Conservation (phyloP, 2,329 filamentous ascomycete species). For the Fusarium hostae region DNA sequence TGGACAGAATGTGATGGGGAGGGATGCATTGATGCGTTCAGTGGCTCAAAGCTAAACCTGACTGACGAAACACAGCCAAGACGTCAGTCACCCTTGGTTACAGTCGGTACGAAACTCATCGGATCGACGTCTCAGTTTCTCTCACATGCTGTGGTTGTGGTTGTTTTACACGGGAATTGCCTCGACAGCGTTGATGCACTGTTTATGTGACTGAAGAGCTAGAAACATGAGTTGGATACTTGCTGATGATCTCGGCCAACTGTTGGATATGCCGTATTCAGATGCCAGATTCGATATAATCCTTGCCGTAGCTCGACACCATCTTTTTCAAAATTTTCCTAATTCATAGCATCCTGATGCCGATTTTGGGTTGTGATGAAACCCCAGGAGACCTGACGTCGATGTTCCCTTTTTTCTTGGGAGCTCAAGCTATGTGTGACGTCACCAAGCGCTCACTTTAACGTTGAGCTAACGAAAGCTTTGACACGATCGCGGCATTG, state of each 20-base stretch:
- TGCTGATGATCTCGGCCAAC: background rate
- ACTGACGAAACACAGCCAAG: constrained; percentile 33
- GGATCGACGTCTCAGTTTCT: constrained; percentile 22
- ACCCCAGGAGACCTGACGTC: constrained; percentile 26
- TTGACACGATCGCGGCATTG: constrained; percentile 35
- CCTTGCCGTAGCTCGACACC: constrained; percentile 24
- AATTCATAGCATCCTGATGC: constrained; percentile 28
- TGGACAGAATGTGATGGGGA: background rate
- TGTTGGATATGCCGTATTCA: background rate
- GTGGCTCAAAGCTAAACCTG: constrained; percentile 39
- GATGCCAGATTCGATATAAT: background rate
- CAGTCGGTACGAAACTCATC: constrained; percentile 4
- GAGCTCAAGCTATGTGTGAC: constrained; percentile 28
- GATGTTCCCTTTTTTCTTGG: constrained; percentile 12
- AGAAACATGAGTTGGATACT: background rate
- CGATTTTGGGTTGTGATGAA: constrained; percentile 18
- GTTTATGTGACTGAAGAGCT: background rate
- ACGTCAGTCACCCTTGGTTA: constrained; percentile 36
- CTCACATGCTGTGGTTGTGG: constrained; percentile 20
- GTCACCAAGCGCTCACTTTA: constrained; percentile 42
- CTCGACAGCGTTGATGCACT: background rate
- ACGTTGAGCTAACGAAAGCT: constrained; percentile 26
- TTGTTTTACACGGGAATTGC: constrained; percentile 20
- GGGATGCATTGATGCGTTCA: constrained; percentile 37
- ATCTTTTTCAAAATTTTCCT: constrained; percentile 23